phyloP scores from a whole-genome alignment of 108 stramenopile genomes.

The Pseudonitzschia pungens region DNA sequence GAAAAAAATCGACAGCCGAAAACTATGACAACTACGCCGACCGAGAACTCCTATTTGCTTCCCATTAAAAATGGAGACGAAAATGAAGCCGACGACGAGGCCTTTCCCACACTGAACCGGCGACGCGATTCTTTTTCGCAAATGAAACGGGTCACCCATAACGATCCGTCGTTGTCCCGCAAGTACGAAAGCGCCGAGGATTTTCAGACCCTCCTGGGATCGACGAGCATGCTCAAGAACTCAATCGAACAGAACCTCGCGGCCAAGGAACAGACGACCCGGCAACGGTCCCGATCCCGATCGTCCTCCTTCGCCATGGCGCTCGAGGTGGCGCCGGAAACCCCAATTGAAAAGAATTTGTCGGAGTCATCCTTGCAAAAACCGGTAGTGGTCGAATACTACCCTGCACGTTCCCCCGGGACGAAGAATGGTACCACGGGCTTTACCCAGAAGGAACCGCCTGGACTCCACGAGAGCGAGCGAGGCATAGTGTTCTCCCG shows the following conservation, averaged over 20 bases:
- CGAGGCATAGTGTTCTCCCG: background rate
- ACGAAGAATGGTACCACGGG: no score
- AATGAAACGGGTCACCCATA: constrained; percentile 9
- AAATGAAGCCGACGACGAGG: background rate
- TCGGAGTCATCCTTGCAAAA: background rate
- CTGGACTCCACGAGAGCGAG: background rate
- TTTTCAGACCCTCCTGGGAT: constrained; percentile 8
- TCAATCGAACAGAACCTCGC: background rate
- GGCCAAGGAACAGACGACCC: background rate
- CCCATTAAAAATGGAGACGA: background rate
- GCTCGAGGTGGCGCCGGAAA: background rate
- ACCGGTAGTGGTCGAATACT: background rate
- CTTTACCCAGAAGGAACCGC: background rate
- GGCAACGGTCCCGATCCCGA: background rate
- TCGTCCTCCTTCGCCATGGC: background rate
- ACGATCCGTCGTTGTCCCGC: constrained; percentile 4
- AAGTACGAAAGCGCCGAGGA: constrained; percentile 8
- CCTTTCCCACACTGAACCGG: background rate
- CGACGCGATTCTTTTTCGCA: constrained; percentile 5
- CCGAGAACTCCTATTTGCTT: background rate
- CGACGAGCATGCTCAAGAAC: constrained; percentile 5
- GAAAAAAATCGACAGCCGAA: background rate
- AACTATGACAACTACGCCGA: background rate
- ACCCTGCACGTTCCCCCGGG: background rate
- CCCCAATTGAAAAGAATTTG: background rate